phyloP scores from a whole-genome alignment of 176 grass and related monocot species.

The Echinochloa phyllopogon region DNA sequence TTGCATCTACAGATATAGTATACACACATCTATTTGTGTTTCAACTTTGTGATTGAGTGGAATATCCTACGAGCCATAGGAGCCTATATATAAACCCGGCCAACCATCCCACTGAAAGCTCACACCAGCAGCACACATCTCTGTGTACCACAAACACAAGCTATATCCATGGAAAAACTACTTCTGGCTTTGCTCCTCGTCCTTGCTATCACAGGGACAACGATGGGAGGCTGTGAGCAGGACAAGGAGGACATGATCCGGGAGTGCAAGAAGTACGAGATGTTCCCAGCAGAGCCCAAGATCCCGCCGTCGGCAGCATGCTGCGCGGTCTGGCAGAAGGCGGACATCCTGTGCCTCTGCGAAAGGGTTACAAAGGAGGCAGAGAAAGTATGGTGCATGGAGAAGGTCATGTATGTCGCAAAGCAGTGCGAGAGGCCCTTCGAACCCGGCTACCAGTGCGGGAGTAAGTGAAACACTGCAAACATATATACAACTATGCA shows the following conservation, averaged over 20 bases:
- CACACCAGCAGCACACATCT: neutral
- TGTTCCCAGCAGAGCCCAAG: slow-evolving; percentile 6
- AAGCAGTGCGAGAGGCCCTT: slow-evolving; percentile 22
- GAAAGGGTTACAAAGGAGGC: neutral
- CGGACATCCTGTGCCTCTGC: slow-evolving; percentile 27
- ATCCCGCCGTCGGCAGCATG: slow-evolving; percentile 17
- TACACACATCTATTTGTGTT: too few relatives aligned
- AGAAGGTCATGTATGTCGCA: slow-evolving; percentile 41
- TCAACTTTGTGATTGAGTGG: neutral
- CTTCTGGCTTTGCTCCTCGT: neutral
- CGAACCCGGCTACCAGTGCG: slow-evolving; percentile 34
- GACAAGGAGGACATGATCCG: neutral
- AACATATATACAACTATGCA: neutral
- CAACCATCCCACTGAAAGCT: neutral
- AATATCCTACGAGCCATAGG: neutral
- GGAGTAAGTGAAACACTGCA: slow-evolving; percentile 40
- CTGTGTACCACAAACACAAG: neutral
- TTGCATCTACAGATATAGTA: neutral
- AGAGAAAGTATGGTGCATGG: slow-evolving; percentile 39
- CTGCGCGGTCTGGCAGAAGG: slow-evolving; percentile 17
- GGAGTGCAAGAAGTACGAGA: slow-evolving; percentile 22
- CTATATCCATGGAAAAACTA: neutral
- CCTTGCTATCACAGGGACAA: neutral
- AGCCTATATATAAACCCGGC: slow-evolving; percentile 2
- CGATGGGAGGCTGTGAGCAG: neutral